Conservation (phyloP, 1,284 basidiomycete species). For the Sphaerobolus stellatus region DNA sequence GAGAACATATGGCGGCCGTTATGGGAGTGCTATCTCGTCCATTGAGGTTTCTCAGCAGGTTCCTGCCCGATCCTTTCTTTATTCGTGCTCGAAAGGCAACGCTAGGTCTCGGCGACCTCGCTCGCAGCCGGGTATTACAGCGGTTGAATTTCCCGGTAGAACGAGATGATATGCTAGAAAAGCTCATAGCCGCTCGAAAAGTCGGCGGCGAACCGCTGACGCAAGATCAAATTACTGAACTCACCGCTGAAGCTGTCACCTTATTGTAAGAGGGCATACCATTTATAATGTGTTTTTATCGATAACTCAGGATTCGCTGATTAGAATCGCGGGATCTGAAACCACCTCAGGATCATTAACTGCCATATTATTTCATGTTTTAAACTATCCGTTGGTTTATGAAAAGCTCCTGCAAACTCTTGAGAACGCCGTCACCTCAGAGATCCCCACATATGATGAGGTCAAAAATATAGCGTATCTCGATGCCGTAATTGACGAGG, state of each 20-base stretch:
- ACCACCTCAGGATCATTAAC: constrained; percentile 31
- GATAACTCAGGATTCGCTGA: background rate
- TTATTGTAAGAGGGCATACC: constrained; percentile 24
- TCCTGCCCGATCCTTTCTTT: constrained; percentile 12
- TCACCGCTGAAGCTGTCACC: constrained; percentile 32
- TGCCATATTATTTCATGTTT: constrained; percentile 23
- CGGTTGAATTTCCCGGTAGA: constrained; percentile 19
- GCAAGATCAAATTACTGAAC: constrained; percentile 23
- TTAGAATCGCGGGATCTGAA: constrained; percentile 34
- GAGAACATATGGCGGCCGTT: constrained; percentile 13
- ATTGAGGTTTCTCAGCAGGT: constrained; percentile 10
- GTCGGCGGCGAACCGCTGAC: constrained; percentile 15
- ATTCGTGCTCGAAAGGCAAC: constrained; percentile 18
- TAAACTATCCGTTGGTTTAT: constrained; percentile 24
- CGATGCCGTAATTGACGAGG: constrained; percentile 34
- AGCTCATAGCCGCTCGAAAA: constrained; percentile 23
- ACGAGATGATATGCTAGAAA: constrained; percentile 31
- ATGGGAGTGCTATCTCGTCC: constrained; percentile 16
- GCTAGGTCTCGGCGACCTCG: constrained; percentile 20
- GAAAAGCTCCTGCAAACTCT: constrained; percentile 24
- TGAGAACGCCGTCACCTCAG: constrained; percentile 19
- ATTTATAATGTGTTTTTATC: background rate
- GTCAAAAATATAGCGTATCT: constrained; percentile 34
- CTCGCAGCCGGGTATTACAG: constrained; percentile 23
- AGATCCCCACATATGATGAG: constrained; percentile 22